Percentiles rank a stretch among this genome's conserved stretches.
Evolutionary conservation across 2,329 filamentous ascomycete genomes (phyloP).

Genomic region (Neofusicoccum kwambonambiense): DNA sequence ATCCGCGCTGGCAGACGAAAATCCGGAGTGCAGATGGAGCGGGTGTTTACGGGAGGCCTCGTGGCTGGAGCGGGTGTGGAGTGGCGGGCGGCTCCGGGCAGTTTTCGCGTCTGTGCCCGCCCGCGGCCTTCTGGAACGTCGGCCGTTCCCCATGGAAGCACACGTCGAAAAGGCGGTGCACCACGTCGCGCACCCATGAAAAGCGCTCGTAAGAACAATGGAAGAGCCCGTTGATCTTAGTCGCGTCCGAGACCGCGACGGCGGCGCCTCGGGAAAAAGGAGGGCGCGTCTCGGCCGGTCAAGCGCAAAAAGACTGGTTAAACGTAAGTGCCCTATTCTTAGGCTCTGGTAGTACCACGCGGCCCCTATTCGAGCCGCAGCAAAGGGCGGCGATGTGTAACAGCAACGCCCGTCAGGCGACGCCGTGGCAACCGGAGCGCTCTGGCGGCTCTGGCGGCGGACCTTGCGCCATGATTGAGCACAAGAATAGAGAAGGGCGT

Average conservation of each 20-base stretch:
- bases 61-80: constrained; percentile 7
- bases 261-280: constrained; percentile 10
- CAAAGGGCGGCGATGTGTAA: constrained; percentile 9
- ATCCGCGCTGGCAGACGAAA: constrained; percentile 3
- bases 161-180: background rate
- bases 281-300: constrained; percentile 10
- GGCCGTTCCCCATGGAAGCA: background rate
- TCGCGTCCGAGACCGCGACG: background rate
- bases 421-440: background rate
- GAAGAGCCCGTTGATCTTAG: background rate
- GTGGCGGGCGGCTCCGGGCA: background rate
- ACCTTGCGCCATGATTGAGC: constrained; percentile 10
- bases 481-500: constrained; percentile 4
- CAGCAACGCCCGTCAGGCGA: constrained; percentile 8
- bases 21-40: constrained; percentile 17
- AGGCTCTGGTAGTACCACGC: background rate
- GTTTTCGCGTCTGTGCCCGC: constrained; percentile 7
- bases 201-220: constrained; percentile 6
- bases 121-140: background rate
- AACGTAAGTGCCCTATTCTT: constrained; percentile 12
- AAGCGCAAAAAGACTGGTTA: background rate
- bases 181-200: background rate
- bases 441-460: constrained; percentile 12
- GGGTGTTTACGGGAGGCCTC: constrained; percentile 14
- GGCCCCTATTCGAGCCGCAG: background rate